phyloP scores from a whole-genome alignment of 192 early-diverging fungal species.

The Dissophora globulifera region DNA sequence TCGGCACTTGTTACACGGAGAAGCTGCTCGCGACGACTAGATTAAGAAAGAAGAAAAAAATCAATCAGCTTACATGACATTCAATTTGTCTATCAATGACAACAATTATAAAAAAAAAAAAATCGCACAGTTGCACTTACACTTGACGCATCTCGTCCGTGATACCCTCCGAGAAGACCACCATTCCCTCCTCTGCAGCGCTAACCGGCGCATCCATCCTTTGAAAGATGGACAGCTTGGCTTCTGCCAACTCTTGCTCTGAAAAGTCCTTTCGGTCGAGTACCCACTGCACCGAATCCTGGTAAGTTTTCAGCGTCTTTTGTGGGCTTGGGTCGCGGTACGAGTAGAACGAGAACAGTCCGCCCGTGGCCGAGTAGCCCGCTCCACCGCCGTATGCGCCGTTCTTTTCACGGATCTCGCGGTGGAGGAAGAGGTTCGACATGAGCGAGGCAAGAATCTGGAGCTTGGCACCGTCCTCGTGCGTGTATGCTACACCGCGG shows the following conservation, averaged over 20 bases:
- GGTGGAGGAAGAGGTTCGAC: conserved; percentile 90
- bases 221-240: conserved; percentile 91
- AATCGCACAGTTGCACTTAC: too few relatives aligned
- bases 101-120: too few relatives aligned
- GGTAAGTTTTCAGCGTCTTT: conserved; percentile 79
- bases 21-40: conserved; percentile 79
- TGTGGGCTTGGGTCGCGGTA: conserved; percentile 90
- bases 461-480: conserved; percentile 81
- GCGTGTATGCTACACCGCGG: conserved; percentile 85
- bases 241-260: conserved; percentile 83
- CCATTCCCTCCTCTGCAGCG: conserved; percentile 86
- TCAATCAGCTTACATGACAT: background rate
- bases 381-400: conserved; percentile 97
- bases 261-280: conserved; percentile 56
- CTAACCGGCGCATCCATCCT: conserved; percentile 86
- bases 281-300: conserved; percentile 74
- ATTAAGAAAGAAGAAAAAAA: conserved; percentile 15
- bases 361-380: conserved; percentile 74
- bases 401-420: conserved; percentile 96
- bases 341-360: conserved; percentile 88
- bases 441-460: conserved; percentile 85
- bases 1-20: conserved; percentile 74
- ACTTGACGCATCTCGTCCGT: conserved; percentile 88
- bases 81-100: background rate
- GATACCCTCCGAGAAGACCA: conserved; percentile 79